Evolutionary conservation across 176 grass and related monocot genomes (phyloP).

Genomic region (Lolium rigidum): DNA sequence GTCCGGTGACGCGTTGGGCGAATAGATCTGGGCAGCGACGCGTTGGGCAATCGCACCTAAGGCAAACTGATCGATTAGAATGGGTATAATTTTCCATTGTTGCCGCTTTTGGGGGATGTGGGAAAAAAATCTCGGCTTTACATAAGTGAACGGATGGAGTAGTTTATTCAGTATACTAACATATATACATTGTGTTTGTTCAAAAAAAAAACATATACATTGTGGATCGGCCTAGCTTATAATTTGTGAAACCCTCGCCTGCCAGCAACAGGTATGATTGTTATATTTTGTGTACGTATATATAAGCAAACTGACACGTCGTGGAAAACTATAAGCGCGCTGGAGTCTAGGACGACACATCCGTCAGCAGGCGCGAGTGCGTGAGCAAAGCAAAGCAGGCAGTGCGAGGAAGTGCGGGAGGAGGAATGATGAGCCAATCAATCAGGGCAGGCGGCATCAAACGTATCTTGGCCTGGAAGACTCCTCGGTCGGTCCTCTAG

Average conservation of each 20-base stretch:
- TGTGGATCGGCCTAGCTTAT: no score
- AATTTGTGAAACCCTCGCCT: not conserved
- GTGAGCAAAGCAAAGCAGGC: not conserved
- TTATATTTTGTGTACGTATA: no score
- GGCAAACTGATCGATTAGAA: not conserved
- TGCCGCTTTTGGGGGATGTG: not conserved
- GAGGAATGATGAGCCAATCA: constrained; percentile 29
- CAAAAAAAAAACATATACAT: no score
- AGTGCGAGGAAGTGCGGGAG: constrained; percentile 17
- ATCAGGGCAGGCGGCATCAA: not conserved
- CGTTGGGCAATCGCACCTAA: not conserved
- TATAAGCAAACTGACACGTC: not conserved
- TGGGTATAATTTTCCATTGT: not conserved
- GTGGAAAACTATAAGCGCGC: not conserved
- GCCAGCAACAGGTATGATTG: not conserved
- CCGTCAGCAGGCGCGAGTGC: not conserved
- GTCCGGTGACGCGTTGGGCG: no score
- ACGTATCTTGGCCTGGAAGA: constrained; percentile 34
- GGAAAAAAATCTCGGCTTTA: not conserved
- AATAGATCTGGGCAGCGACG: no score
- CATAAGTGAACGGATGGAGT: no score
- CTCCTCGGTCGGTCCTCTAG: not conserved
- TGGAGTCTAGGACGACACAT: no score
- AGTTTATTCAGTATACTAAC: no score
- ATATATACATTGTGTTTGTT: no score